Evolutionary conservation across 345 rosid genomes (phyloP), one percentile per base, ranked within the genome.

Genomic region (Lumnitzera racemosa): DNA sequence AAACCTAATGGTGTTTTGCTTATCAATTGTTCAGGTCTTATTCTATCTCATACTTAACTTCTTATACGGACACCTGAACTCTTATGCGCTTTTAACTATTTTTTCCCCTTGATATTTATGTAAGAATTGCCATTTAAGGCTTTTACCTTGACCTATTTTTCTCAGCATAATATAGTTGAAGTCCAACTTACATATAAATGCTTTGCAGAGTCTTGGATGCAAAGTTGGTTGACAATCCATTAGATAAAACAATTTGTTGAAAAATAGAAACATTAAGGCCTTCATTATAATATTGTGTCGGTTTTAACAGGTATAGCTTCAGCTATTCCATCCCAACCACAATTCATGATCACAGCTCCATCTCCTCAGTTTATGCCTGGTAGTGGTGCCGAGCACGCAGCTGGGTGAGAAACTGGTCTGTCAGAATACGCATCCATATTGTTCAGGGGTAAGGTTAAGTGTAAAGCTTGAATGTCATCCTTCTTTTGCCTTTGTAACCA

Each of bases 301-400:
- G 17, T 56, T 68, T 58, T 49, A 24, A 64, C 67, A 80, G 87
- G 85, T 64, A 65, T 80, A 11, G 81, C 83, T 11, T 51, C 87
- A 31, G 76, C 77, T 59, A 67, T 77, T 71, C 82, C 87, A 67
- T 76, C 70, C 52, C 97, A 82, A 62, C 77, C 84, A 56, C 96
- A 78, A 47, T 71, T 87, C 67, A 80, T 81, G 51, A 84, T 92
- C 54, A 82, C 86, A 67, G 80, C 84, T 69, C 89, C 72, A 25
- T 16, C 92, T 69, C 70, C 96, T 66, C 90, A 83, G 76, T 84
- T 72, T 56, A 73, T 81, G 76, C 98, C 82, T 61, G 89, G 88
- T 68, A 78, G 90, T 49, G 67, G 86, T 84, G 87, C 98, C 72
- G 96, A 85, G 77, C 96, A 82, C 70, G 78, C 88, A 69, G 63